phyloP scores from a whole-genome alignment of 2,329 filamentous ascomycete species.

The Phialophora tarda region DNA sequence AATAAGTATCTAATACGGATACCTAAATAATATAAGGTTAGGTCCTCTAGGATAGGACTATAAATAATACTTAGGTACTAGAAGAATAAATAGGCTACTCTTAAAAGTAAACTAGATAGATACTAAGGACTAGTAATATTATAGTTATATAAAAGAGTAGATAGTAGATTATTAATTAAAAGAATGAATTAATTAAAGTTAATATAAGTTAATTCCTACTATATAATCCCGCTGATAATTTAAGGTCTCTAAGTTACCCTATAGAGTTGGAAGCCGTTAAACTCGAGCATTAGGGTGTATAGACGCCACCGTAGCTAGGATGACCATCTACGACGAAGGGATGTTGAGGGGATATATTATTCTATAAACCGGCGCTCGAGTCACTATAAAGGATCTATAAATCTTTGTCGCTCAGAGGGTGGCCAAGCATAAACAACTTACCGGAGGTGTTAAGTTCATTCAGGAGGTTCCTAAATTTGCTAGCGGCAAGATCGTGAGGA shows the following conservation, averaged over 20 bases:
- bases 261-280: constrained; percentile 62
- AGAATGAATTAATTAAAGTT: constrained; percentile 53
- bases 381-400: constrained; percentile 42
- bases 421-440: constrained; percentile 59
- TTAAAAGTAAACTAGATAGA: constrained; percentile 57
- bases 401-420: constrained; percentile 54
- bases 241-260: constrained; percentile 65
- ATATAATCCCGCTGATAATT: background rate
- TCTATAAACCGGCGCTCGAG: constrained; percentile 55
- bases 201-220: background rate
- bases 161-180: constrained; percentile 58
- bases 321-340: constrained; percentile 46
- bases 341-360: constrained; percentile 60
- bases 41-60: no score
- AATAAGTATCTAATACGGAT: no score
- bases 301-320: constrained; percentile 58
- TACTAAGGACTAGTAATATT: background rate
- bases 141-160: constrained; percentile 63
- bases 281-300: constrained; percentile 58
- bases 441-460: constrained; percentile 59
- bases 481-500: constrained; percentile 1
- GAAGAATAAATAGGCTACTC: constrained; percentile 58
- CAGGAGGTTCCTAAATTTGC: background rate
- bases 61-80: constrained; percentile 54
- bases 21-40: no score